Evolutionary conservation across 768 basidiomycete species (phyloP).

Genomic region (Royoungia palumana): DNA sequence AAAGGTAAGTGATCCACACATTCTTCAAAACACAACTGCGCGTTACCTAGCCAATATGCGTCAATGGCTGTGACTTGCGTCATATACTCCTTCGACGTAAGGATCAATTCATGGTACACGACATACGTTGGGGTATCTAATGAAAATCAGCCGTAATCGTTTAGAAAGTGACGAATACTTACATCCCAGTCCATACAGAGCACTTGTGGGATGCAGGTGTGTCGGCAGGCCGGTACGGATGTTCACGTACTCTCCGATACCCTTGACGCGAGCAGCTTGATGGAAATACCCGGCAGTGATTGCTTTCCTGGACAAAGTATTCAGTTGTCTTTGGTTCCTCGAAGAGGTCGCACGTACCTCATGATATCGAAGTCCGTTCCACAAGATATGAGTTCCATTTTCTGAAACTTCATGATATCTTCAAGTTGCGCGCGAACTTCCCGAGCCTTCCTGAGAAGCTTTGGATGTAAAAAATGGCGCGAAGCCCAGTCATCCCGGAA

Average conservation of each 20-base stretch:
- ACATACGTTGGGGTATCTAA: constrained; percentile 94
- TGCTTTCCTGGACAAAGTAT: constrained; percentile 64
- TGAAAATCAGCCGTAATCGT: constrained; percentile 2
- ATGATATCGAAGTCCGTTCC: constrained; percentile 96
- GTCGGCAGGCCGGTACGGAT: constrained; percentile 93
- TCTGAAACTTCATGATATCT: constrained; percentile 99
- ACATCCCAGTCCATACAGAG: constrained; percentile 95
- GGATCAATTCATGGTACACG: constrained; percentile 93
- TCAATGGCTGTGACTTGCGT: constrained; percentile 98
- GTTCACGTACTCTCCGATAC: constrained; percentile 98
- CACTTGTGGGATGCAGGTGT: constrained; percentile 94
- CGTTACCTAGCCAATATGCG: constrained; percentile 91
- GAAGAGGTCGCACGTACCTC: constrained; percentile 40
- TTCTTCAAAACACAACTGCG: neutral
- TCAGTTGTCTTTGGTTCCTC: neutral
- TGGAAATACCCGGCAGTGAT: constrained; percentile 99
- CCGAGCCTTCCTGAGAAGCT: constrained; percentile 88
- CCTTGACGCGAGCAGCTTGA: constrained; percentile 96
- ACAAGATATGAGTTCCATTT: constrained; percentile 87
- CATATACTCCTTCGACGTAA: constrained; percentile 98
- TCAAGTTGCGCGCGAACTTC: constrained; percentile 95
- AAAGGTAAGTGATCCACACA: constrained; percentile 4
- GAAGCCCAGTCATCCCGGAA: constrained; percentile 94
- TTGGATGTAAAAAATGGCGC: constrained; percentile 95
- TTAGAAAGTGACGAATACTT: constrained; percentile 30